Conservation (phyloP, 164 flowering plant species). For the Magnolia kwangsiensis region DNA sequence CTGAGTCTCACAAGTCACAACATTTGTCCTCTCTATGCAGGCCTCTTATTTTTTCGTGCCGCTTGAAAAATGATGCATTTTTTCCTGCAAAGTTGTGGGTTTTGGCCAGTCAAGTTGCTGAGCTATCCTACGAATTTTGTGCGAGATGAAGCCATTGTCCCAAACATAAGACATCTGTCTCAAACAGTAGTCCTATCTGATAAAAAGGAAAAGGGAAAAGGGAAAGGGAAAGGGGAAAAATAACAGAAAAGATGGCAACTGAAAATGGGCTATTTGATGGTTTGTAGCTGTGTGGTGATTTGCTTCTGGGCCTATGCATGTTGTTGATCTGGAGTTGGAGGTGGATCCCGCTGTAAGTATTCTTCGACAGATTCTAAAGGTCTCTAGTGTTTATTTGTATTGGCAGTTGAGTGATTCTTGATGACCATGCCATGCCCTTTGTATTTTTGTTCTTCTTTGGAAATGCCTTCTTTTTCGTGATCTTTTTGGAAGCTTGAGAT, state of each 20-base stretch:
- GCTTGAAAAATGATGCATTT: not conserved
- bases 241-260: not conserved
- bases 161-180: not conserved
- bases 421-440: not conserved
- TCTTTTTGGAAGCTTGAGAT: not conserved
- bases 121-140: not conserved
- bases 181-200: too few species aligned
- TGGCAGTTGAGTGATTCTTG: not conserved
- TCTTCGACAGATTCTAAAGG: not conserved
- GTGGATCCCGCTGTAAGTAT: not conserved
- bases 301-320: not conserved
- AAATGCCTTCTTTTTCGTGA: not conserved
- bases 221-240: not conserved
- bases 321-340: too few species aligned
- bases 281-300: not conserved
- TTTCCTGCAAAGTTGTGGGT: not conserved
- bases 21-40: not conserved
- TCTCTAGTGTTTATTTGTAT: not conserved
- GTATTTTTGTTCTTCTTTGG: not conserved
- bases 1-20: not conserved
- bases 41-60: not conserved
- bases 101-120: not conserved
- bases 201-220: too few species aligned
- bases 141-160: not conserved
- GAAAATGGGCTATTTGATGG: not conserved